Evolutionary conservation across 805 yeast species (phyloP).

Genomic region (Candida khao-thaluensis): DNA sequence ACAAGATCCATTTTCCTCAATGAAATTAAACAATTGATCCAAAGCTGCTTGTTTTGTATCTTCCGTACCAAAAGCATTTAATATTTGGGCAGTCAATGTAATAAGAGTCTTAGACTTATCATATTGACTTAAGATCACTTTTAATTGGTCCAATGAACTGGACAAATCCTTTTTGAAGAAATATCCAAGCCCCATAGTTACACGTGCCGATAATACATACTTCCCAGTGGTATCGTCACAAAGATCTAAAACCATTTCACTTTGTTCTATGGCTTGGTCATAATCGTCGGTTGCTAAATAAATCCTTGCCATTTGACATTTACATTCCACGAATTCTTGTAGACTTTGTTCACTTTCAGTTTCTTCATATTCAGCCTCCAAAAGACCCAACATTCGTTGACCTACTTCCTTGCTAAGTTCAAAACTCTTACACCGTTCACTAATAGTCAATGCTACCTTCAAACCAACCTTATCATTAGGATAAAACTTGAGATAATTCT

Average conservation of each 20-base stretch:
- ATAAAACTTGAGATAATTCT: constrained; percentile 57
- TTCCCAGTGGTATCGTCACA: constrained; percentile 23
- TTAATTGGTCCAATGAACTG: constrained; percentile 65
- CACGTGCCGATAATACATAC: constrained; percentile 53
- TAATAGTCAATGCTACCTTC: constrained; percentile 50
- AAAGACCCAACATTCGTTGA: constrained; percentile 40
- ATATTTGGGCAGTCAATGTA: constrained; percentile 71
- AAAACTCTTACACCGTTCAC: constrained; percentile 72
- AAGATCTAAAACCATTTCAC: constrained; percentile 55
- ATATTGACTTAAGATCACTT: constrained; percentile 51
- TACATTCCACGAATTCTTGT: constrained; percentile 53
- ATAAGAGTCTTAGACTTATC: constrained; percentile 66
- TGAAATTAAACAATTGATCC: constrained; percentile 71
- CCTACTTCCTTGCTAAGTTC: constrained; percentile 52
- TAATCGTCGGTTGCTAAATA: constrained; percentile 59
- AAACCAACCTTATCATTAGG: constrained; percentile 62
- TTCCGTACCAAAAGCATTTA: constrained; percentile 72
- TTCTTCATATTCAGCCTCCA: constrained; percentile 58
- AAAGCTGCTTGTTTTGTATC: constrained; percentile 80
- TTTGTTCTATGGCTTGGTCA: constrained; percentile 57
- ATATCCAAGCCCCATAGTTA: constrained; percentile 69
- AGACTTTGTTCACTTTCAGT: constrained; percentile 49
- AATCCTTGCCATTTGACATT: constrained; percentile 71
- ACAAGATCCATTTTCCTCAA: constrained; percentile 65
- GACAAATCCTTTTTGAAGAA: constrained; percentile 66